Percentiles rank a stretch among this genome's conserved stretches.
phyloP scores from a whole-genome alignment of 2,329 filamentous ascomycete genomes.

The Ustilaginoidea virens region DNA sequence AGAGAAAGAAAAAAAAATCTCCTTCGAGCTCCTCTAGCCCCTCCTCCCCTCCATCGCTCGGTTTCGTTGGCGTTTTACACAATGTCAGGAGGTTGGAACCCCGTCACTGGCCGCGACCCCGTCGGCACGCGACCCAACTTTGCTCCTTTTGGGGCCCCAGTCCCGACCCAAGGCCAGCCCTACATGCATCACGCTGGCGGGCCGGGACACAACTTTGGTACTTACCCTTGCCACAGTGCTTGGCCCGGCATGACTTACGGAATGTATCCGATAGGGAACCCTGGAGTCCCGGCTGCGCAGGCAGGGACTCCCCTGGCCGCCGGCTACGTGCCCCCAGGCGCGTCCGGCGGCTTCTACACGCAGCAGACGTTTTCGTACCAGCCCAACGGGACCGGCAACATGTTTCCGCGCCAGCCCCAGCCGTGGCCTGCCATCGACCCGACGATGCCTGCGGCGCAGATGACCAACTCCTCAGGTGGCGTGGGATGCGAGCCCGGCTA shows the following conservation, averaged over 20 bases:
- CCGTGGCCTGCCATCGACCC: conserved; percentile 26
- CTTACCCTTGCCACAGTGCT: conserved; percentile 8
- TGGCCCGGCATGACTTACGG: conserved; percentile 14
- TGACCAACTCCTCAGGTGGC: conserved; percentile 42
- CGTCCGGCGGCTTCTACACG: conserved; percentile 11
- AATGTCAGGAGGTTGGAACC: conserved; percentile 26
- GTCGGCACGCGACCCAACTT: conserved; percentile 15
- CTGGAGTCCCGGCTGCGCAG: conserved; percentile 2
- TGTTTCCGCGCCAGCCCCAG: conserved; percentile 23
- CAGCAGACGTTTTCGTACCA: conserved; percentile 17
- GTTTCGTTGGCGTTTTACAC: too few species aligned
- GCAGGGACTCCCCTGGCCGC: background rate
- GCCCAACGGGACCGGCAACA: conserved; percentile 21
- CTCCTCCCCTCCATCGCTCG: background rate
- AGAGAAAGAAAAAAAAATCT: conserved; percentile 3
- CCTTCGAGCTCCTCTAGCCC: background rate
- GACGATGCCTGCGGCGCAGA: conserved; percentile 33
- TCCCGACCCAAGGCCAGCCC: conserved; percentile 20
- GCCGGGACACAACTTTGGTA: conserved; percentile 17
- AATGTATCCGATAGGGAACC: conserved; percentile 8
- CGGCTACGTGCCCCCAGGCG: conserved; percentile 2
- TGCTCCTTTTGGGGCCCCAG: conserved; percentile 17
- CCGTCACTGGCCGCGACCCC: conserved; percentile 22
- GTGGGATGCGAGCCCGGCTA: conserved; percentile 45
- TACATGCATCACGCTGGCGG: conserved; percentile 22